Base-by-base conservation (phyloP, 768 basidiomycete genomes). In the Lactarius quietus region DNA sequence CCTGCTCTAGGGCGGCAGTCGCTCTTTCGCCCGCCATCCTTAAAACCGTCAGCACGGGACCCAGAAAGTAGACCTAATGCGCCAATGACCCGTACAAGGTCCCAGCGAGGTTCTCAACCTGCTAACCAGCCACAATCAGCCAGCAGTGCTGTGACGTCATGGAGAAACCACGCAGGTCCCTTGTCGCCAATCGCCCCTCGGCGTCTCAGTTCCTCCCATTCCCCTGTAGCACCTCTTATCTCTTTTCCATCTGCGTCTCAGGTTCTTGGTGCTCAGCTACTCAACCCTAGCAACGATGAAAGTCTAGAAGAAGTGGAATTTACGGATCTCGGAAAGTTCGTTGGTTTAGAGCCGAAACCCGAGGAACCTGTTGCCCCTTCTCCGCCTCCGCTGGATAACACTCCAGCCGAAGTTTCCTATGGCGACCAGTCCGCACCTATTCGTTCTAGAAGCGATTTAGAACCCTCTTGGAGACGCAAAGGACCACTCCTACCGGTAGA, bases 301-400 rank as follows among this genome's bases (percentile, higher is more conserved):
- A 82, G 86, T 61, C 80, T 92, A 3, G 90, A 92, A 70, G 83
- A 89, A n/a, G 83, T 93, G 8, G 90, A 93, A 71, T 93, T 92
- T 69, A 83, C 83, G 3, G 90, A 93, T 55, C 79, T 92, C 73
- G 88, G 80, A 51, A 87, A 84, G 76, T 84, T 93, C 65, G 79
- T 89, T 14, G 86, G 83, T 33, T 76, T 76, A 55, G 74, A 75
- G 33, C 58, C 72, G 17, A 33, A 62, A 41, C 56, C 78, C 23
- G 61, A 66, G 48, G 65, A 62, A 20, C 18, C 57, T 36, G 51
- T 53, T 29, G 51, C 28, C 29, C 7, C 54, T 20, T 6, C n/a
- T 39, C 29, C 28, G 4, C 26, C 26, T 36, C 41, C 33, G 43
- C 58, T 73, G 74, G 39, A 59, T 62, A 63, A 70, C 67, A 31